A percentile compares a stretch with the other conserved stretches of the same genome.
Evolutionary conservation across 2,329 filamentous ascomycete genomes (phyloP).

Genomic region (Blastomyces parvus): DNA sequence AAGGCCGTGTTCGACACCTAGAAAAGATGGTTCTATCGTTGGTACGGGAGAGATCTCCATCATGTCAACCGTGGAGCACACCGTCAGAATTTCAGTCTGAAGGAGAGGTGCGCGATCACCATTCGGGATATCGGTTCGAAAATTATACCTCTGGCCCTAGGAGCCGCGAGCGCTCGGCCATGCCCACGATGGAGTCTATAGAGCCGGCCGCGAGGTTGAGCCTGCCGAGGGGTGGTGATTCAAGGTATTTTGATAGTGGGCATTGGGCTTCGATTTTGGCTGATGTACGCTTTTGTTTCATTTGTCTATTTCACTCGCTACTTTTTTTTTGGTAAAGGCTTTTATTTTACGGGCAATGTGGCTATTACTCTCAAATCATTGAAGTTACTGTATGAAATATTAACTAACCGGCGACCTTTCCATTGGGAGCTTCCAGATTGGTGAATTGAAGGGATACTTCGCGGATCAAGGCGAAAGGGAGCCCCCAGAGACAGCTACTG

Average conservation of each 20-base stretch:
- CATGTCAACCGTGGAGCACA: neutral
- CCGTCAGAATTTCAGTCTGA: neutral
- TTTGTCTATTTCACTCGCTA: neutral
- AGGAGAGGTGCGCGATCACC: neutral
- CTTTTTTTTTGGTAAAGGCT: neutral
- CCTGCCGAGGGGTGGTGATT: conserved; percentile 22
- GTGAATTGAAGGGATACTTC: conserved; percentile 5
- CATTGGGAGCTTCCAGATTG: neutral
- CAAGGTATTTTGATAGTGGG: conserved; percentile 3
- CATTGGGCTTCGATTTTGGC: conserved; percentile 7
- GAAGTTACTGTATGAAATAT: neutral
- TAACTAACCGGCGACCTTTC: neutral
- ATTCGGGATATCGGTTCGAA: neutral
- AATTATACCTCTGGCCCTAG: conserved; percentile 20
- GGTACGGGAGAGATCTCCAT: neutral
- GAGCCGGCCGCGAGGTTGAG: conserved; percentile 42
- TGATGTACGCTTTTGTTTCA: neutral
- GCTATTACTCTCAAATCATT: neutral
- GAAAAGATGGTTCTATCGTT: neutral
- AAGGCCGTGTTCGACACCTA: conserved; percentile 2
- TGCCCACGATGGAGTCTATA: conserved; percentile 41
- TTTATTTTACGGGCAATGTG: neutral
- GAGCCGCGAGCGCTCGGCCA: conserved; percentile 31
- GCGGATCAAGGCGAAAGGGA: neutral
- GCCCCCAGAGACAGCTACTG: neutral